Base-by-base conservation (phyloP, 1,284 basidiomycete species). In the Mycosarcoma maydis region DNA sequence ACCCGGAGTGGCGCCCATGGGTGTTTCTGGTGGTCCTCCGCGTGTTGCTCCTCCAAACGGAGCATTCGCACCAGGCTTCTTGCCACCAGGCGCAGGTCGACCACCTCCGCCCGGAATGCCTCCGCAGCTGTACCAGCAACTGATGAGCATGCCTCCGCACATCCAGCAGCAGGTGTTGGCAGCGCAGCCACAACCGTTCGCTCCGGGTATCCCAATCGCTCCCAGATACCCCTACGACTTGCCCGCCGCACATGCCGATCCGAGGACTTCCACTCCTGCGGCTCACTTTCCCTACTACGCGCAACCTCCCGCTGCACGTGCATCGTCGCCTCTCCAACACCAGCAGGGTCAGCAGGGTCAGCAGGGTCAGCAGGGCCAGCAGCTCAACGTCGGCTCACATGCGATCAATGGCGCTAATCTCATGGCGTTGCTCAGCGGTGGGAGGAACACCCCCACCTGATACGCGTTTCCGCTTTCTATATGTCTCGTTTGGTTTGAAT, bases 131-230 rank as follows among this genome's bases (percentile, higher is more conserved):
- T 75, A 77, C 57, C 75, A 77, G 56, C 75, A 77, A 41, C 50
- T 77, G 44, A 77, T 77, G 75, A 59, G 48, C 49, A 59, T 77
- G 50, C 75, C 75, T 8, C 75, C 75, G 24, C 75, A 77, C 46
- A 72, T 75, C 26, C 75, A 77, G 51, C 73, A 75, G 52, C 73
- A 76, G 37, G 48, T 75, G 14, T 39, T 77, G 20, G 52, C 69
- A 3, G 61, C 59, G 3, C 59, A 65, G 20, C 29, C 29, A n/a
- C 27, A 29, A 29, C 54, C 44, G 4, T 67, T 62, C 51, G 48
- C 58, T 4, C 55, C 59, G 13, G 62, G 48, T 1, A 68, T 68
- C 58, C 52, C 57, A 11, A 34, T 29, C 11, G 58, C 57, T 13
- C 64, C 60, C 7, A 37, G 58, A 3, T 55, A 49, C 30, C 56